These are phyloP conservation scores for Hortiboletus flavorubellus DNA, from an alignment of 768 basidiomycete genomes.

Conservation along the genomic window DNA sequence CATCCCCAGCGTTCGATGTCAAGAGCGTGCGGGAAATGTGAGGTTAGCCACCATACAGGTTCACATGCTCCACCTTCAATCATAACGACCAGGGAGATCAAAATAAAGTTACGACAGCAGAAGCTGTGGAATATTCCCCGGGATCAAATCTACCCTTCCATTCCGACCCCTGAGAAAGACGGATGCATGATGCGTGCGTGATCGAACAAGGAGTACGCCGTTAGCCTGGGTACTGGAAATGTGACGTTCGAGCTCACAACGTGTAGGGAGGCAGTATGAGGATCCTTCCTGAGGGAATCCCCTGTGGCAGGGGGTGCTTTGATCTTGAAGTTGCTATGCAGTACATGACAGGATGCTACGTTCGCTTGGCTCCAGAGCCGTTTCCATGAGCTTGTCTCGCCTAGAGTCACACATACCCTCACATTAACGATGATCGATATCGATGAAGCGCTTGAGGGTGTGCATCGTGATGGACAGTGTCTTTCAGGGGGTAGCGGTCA, in stretches of 20 bases:
- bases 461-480: background rate
- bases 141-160: constrained; percentile 12
- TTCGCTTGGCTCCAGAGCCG: background rate
- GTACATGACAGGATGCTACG: background rate
- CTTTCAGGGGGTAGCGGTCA: background rate
- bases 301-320: background rate
- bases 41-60: background rate
- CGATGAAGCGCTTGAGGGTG: background rate
- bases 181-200: background rate
- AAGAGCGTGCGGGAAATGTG: constrained; percentile 11
- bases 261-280: constrained; percentile 8
- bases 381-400: background rate
- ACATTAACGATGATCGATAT: background rate
- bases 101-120: background rate
- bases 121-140: constrained; percentile 1
- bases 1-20: constrained; percentile 4
- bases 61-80: background rate
- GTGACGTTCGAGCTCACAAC: constrained; percentile 7
- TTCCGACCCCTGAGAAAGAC: constrained; percentile 11
- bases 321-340: background rate
- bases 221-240: background rate
- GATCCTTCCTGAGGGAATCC: constrained; percentile 1
- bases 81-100: background rate
- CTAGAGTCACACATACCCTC: background rate
- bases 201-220: background rate